Evolutionary conservation across 192 early-diverging fungal genomes (phyloP).

Genomic region (Coemansia sp.): DNA sequence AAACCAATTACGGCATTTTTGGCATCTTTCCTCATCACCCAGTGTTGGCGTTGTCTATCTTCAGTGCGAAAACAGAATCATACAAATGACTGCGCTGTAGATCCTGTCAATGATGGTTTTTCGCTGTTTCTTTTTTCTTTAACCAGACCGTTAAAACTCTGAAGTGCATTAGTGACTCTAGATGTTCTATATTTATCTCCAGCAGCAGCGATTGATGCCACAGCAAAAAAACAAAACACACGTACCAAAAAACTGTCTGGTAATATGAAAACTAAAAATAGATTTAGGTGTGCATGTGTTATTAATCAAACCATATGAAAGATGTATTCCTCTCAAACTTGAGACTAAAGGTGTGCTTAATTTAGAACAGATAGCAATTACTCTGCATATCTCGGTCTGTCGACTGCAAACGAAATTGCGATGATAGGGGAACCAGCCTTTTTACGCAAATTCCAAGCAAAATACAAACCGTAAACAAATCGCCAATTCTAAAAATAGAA

Average conservation of each 20-base stretch:
- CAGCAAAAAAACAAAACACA: background rate
- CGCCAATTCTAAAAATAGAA: conserved; percentile 4
- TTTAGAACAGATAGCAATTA: conserved; percentile 9
- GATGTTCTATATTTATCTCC: conserved; percentile 2
- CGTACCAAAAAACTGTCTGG: background rate
- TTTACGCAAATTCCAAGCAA: background rate
- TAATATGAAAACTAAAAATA: conserved; percentile 17
- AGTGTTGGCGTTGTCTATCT: no score
- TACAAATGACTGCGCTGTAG: background rate
- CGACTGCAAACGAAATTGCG: background rate
- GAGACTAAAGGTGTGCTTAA: background rate
- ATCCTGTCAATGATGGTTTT: background rate
- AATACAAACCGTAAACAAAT: background rate
- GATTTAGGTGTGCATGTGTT: conserved; percentile 6
- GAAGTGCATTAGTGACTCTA: background rate
- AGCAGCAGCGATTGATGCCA: background rate
- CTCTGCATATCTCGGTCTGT: background rate
- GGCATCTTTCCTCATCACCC: no score
- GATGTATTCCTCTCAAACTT: background rate
- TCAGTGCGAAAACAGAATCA: background rate
- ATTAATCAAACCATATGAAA: background rate
- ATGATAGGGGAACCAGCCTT: background rate
- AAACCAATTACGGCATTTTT: no score
- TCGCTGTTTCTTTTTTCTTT: background rate
- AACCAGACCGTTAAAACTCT: background rate